Percentiles rank a stretch among this genome's conserved stretches.
phyloP scores from a whole-genome alignment of 768 basidiomycete species.

The Hygrophorus pudorinus region DNA sequence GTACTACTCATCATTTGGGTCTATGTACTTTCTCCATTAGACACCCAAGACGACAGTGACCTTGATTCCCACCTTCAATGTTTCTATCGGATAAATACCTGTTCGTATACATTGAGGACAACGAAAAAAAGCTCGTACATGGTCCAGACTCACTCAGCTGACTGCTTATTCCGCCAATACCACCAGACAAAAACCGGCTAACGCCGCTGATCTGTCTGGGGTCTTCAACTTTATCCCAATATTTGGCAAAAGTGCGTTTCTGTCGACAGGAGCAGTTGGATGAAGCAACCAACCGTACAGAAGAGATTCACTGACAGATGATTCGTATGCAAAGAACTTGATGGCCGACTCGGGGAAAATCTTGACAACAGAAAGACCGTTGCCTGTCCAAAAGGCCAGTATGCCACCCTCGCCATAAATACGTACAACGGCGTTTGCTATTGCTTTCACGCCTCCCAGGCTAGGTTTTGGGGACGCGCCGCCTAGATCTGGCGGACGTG shows the following conservation, averaged over 20 bases:
- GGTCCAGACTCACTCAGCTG: slow-evolving; percentile 61
- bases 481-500: slow-evolving; percentile 66
- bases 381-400: slow-evolving; percentile 96
- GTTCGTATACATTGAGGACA: slow-evolving; percentile 12
- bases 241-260: slow-evolving; percentile 92
- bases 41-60: slow-evolving; percentile 1
- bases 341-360: slow-evolving; percentile 98
- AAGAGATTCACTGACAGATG: slow-evolving; percentile 51
- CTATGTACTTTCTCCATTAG: slow-evolving; percentile 23
- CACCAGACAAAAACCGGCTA: slow-evolving; percentile 91
- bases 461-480: slow-evolving; percentile 37
- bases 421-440: slow-evolving; percentile 61
- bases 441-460: slow-evolving; percentile 49
- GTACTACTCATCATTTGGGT: slow-evolving; percentile 97
- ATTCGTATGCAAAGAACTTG: slow-evolving; percentile 95
- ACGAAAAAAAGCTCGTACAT: slow-evolving; percentile 3
- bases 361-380: slow-evolving; percentile 86
- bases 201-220: slow-evolving; percentile 79
- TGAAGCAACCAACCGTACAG: slow-evolving; percentile 5
- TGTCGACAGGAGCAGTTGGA: slow-evolving; percentile 20
- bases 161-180: slow-evolving; percentile 89
- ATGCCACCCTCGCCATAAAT: slow-evolving; percentile 89
- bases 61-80: slow-evolving; percentile 58
- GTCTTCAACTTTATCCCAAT: slow-evolving; percentile 89
- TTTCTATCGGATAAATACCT: slow-evolving; percentile 97